Evolutionary conservation across 768 basidiomycete species (phyloP).

Genomic region (Mrakia frigida): DNA sequence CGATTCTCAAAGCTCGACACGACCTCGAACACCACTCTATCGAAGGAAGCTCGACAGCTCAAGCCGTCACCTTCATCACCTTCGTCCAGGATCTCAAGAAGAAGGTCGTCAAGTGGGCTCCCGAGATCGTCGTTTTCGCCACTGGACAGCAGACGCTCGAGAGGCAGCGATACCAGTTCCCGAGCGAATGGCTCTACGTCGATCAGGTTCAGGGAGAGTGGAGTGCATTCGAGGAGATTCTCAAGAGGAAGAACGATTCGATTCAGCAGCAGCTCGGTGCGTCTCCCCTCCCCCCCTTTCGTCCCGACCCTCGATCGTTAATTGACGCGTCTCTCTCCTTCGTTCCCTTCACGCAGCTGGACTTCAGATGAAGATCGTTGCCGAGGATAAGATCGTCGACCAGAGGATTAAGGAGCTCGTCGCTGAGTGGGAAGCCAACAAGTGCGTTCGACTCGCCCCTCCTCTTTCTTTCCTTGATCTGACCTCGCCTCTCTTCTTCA

Average conservation of each 20-base stretch:
- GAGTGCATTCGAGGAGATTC: constrained; percentile 96
- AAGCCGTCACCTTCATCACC: constrained; percentile 97
- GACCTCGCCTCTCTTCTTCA: background rate
- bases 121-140: constrained; percentile 90
- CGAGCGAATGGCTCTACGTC: constrained; percentile 95
- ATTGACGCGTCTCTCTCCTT: background rate
- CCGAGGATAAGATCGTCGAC: constrained; percentile 96
- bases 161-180: constrained; percentile 93
- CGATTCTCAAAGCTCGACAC: constrained; percentile 86
- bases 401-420: constrained; percentile 89
- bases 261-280: constrained; percentile 96
- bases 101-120: constrained; percentile 92
- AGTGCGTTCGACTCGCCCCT: constrained; percentile 42
- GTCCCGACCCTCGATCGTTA: background rate
- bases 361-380: constrained; percentile 98
- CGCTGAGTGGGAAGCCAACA: constrained; percentile 88
- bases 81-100: constrained; percentile 98
- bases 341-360: constrained; percentile 58
- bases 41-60: constrained; percentile 79
- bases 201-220: constrained; percentile 97
- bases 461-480: background rate
- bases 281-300: background rate
- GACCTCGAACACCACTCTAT: constrained; percentile 95
- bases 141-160: constrained; percentile 96
- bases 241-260: constrained; percentile 95